Conservation (phyloP, 2,329 filamentous ascomycete genomes). For the Cladophialophora exuberans region DNA sequence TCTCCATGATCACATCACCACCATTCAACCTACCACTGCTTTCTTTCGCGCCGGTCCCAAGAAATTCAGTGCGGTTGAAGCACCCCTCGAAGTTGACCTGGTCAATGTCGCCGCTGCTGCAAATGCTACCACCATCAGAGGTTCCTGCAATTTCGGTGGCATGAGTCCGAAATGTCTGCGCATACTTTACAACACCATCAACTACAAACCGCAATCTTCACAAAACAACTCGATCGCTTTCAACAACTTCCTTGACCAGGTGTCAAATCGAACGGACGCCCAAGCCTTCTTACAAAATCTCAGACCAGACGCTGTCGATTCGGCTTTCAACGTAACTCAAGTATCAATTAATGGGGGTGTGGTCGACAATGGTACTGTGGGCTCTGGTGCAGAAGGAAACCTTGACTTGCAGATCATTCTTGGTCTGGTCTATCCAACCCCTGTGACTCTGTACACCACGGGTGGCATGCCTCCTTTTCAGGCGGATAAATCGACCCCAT, state of each 20-base stretch:
- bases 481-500: conserved; percentile 48
- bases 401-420: conserved; percentile 63
- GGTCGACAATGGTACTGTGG: conserved; percentile 40
- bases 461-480: conserved; percentile 59
- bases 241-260: conserved; percentile 52
- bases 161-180: conserved; percentile 59
- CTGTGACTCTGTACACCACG: conserved; percentile 59
- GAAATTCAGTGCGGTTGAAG: conserved; percentile 32
- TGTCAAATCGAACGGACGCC: conserved; percentile 52
- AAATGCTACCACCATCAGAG: conserved; percentile 36
- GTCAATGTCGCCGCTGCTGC: conserved; percentile 16
- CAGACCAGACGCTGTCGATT: conserved; percentile 41
- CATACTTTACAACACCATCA: conserved; percentile 58
- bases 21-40: conserved; percentile 64
- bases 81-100: conserved; percentile 36
- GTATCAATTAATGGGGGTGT: conserved; percentile 41
- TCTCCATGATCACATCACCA: conserved; percentile 61
- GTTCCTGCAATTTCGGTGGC: conserved; percentile 55
- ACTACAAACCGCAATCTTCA: conserved; percentile 52
- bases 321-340: conserved; percentile 40
- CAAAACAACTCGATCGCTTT: conserved; percentile 51
- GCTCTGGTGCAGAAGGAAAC: conserved; percentile 55
- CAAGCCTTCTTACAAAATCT: conserved; percentile 43
- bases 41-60: conserved; percentile 52
- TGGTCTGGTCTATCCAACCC: conserved; percentile 59